Conservation (phyloP, 2,329 filamentous ascomycete species). For the Esteya vermicola region DNA sequence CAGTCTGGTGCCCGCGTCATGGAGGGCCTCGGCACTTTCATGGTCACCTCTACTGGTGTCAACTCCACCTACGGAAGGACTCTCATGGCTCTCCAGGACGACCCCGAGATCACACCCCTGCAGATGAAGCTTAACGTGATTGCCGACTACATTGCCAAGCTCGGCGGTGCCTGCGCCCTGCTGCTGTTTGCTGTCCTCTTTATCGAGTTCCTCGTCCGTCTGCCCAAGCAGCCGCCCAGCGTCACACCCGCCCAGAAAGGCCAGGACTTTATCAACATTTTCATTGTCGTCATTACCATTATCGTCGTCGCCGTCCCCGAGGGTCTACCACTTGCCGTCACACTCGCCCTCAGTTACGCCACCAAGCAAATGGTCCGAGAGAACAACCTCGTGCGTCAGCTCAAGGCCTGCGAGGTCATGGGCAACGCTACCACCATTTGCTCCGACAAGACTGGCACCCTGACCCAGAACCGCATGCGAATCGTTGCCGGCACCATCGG, state of each 20-base stretch:
- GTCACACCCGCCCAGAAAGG: constrained; percentile 57
- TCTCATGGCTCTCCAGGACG: constrained; percentile 57
- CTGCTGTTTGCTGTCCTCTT: constrained; percentile 73
- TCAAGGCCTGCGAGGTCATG: constrained; percentile 71
- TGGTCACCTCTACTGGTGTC: constrained; percentile 59
- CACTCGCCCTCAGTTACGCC: constrained; percentile 61
- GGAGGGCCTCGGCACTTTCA: constrained; percentile 61
- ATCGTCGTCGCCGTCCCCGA: constrained; percentile 71
- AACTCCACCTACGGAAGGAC: constrained; percentile 66
- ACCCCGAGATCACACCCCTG: constrained; percentile 61
- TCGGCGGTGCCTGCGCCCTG: constrained; percentile 63
- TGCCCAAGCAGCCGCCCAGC: constrained; percentile 34
- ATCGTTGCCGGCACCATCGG: constrained; percentile 48
- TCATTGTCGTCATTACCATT: constrained; percentile 67
- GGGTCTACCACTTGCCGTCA: constrained; percentile 65
- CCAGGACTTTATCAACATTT: constrained; percentile 60
- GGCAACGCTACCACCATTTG: constrained; percentile 50
- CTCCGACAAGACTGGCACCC: constrained; percentile 53
- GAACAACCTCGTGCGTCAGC: constrained; percentile 61
- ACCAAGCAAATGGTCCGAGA: constrained; percentile 66
- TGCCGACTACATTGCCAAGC: constrained; percentile 63
- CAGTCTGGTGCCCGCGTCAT: constrained; percentile 71
- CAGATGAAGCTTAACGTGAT: constrained; percentile 64
- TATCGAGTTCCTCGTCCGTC: constrained; percentile 65
- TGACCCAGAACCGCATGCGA: constrained; percentile 57